phyloP scores from a whole-genome alignment of 495 filamentous ascomycete species.

The Articulospora tetracladia region DNA sequence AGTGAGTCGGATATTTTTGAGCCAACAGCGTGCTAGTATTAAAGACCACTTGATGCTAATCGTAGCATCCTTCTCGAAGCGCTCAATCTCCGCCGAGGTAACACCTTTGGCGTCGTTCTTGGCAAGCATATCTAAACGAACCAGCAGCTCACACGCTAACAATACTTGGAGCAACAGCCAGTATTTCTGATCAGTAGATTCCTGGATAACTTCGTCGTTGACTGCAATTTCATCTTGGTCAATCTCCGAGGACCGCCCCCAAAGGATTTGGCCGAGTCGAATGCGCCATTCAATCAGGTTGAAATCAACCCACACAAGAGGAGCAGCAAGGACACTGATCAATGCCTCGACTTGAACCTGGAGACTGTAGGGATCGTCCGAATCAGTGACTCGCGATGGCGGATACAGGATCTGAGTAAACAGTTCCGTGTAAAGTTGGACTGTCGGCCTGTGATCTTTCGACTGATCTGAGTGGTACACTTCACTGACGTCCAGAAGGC shows the following conservation, averaged over 20 bases:
- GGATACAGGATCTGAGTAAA: conserved; percentile 56
- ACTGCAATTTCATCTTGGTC: conserved; percentile 34
- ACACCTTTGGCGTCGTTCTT: conserved; percentile 44
- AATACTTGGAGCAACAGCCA: conserved; percentile 79
- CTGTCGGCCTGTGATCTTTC: conserved; percentile 12
- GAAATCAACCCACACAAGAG: conserved; percentile 73
- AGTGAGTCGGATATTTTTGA: conserved; percentile 65
- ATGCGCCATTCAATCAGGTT: conserved; percentile 77
- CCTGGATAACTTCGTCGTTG: conserved; percentile 39
- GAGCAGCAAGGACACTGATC: conserved; percentile 48
- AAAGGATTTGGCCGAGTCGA: conserved; percentile 74
- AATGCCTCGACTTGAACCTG: conserved; percentile 55
- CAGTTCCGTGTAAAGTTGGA: conserved; percentile 52
- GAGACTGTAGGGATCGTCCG: conserved; percentile 53
- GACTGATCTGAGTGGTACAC: conserved; percentile 35
- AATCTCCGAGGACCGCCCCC: conserved; percentile 49
- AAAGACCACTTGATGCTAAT: conserved; percentile 77
- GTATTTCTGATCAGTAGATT: conserved; percentile 56
- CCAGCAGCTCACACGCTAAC: conserved; percentile 70
- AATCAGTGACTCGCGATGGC: conserved; percentile 52
- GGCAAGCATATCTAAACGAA: conserved; percentile 70
- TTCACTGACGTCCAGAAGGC: conserved; percentile 43
- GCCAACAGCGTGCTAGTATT: conserved; percentile 67
- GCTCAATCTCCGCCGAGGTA: conserved; percentile 52
- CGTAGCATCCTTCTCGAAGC: conserved; percentile 55